phyloP scores from a whole-genome alignment of 176 grass and related monocot genomes.

The Aegilops speltoides region DNA sequence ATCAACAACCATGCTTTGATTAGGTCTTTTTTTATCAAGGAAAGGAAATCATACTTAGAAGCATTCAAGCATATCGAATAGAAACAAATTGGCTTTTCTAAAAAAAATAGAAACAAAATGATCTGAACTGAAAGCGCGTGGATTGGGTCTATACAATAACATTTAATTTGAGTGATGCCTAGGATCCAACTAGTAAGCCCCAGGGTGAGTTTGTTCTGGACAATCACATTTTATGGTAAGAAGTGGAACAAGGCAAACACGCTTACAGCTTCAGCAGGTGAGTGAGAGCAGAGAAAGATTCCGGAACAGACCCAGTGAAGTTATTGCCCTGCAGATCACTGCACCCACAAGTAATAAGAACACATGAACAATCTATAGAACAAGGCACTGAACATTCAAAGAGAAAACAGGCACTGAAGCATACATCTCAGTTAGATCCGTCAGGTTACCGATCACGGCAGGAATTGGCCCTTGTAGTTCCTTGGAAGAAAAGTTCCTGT shows the following conservation, averaged over 20 bases:
- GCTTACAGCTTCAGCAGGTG: constrained; percentile 56
- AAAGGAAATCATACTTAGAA: background rate
- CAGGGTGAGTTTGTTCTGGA: too few relatives aligned
- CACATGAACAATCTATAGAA: background rate
- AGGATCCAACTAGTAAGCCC: too few relatives aligned
- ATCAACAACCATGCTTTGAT: constrained; percentile 13
- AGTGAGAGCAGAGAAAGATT: constrained; percentile 46
- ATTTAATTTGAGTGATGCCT: too few relatives aligned
- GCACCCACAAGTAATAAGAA: constrained; percentile 7
- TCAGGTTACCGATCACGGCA: constrained; percentile 36
- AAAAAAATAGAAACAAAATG: background rate
- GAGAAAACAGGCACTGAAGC: constrained; percentile 22
- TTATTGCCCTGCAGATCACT: constrained; percentile 65
- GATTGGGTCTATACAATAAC: background rate
- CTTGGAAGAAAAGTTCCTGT: constrained; percentile 58
- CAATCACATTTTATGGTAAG: too few relatives aligned
- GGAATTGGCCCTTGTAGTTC: constrained; percentile 53
- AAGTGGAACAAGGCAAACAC: background rate
- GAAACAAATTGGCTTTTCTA: background rate
- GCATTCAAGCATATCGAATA: constrained; percentile 9
- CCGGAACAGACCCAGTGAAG: constrained; percentile 57
- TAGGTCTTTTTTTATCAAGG: background rate
- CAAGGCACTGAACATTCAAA: background rate
- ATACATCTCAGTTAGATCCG: constrained; percentile 54
- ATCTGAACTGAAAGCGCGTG: background rate